These are phyloP conservation scores for Pseudonectria buxi DNA, from an alignment of 2,329 filamentous ascomycete genomes.

Conservation along the genomic window DNA sequence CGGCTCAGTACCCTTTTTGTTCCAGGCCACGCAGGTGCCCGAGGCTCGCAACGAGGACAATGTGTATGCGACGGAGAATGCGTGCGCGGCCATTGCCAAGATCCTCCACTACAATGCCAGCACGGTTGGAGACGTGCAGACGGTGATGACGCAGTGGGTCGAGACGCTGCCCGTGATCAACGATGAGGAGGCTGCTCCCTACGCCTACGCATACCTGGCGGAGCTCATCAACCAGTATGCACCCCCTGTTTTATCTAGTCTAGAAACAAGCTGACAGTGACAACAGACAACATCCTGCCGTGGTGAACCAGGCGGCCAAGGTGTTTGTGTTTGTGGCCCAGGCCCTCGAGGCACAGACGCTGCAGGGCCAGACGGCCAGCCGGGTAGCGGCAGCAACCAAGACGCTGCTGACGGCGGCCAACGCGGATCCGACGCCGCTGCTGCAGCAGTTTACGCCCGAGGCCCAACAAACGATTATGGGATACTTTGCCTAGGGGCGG, in stretches of 20 bases:
- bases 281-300: conserved; percentile 73
- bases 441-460: conserved; percentile 71
- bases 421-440: conserved; percentile 68
- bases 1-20: conserved; percentile 71
- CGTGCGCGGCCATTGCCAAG: conserved; percentile 93
- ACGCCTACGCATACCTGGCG: conserved; percentile 86
- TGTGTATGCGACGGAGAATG: conserved; percentile 95
- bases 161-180: conserved; percentile 86
- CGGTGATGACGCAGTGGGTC: conserved; percentile 78
- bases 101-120: conserved; percentile 83
- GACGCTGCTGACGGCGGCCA: conserved; percentile 64
- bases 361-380: conserved; percentile 75
- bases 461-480: conserved; percentile 71
- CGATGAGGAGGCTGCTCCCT: conserved; percentile 95
- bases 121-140: conserved; percentile 69
- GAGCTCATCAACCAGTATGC: conserved; percentile 93
- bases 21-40: conserved; percentile 74
- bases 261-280: conserved; percentile 21
- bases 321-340: conserved; percentile 81
- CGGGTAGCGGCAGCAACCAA: conserved; percentile 75
- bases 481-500: conserved; percentile 60
- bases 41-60: conserved; percentile 87
- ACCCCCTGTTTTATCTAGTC: not conserved
- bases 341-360: conserved; percentile 82
- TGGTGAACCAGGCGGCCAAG: conserved; percentile 69